Conservation (phyloP, 345 rosid species). For the Gossypium thurberi region DNA sequence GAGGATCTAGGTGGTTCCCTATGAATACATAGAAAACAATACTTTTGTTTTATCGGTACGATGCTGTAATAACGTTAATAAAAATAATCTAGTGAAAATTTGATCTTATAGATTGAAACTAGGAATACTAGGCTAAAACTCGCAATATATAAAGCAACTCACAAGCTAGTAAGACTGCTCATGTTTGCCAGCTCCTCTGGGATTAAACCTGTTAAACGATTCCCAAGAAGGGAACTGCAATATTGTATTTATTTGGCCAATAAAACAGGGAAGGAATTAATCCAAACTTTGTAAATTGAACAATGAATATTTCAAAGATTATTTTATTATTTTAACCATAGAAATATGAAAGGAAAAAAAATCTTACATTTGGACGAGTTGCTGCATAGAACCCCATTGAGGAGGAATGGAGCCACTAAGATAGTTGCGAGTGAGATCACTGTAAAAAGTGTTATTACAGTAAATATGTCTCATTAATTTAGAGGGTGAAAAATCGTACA, state of each 20-base stretch:
- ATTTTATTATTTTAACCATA: too few relatives aligned
- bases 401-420: conserved; percentile 48
- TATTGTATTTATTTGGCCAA: not conserved
- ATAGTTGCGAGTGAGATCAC: conserved; percentile 45
- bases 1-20: too few relatives aligned
- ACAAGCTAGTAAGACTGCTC: conserved; percentile 33
- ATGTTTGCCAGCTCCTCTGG: conserved; percentile 47
- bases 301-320: too few relatives aligned
- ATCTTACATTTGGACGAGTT: conserved; percentile 30
- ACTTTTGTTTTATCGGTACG: too few relatives aligned
- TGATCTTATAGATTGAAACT: not conserved
- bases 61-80: too few relatives aligned
- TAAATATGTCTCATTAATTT: too few relatives aligned
- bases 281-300: not conserved
- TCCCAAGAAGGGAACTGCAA: conserved; percentile 40
- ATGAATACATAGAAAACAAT: too few relatives aligned
- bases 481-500: too few relatives aligned
- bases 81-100: not conserved
- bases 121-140: not conserved
- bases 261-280: not conserved
- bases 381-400: conserved; percentile 36
- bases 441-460: not conserved
- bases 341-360: not conserved
- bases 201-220: conserved; percentile 41
- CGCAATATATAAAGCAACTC: conserved; percentile 5